phyloP scores from a whole-genome alignment of 352 stramenopile species.

The Globisporangium takayamanum region DNA sequence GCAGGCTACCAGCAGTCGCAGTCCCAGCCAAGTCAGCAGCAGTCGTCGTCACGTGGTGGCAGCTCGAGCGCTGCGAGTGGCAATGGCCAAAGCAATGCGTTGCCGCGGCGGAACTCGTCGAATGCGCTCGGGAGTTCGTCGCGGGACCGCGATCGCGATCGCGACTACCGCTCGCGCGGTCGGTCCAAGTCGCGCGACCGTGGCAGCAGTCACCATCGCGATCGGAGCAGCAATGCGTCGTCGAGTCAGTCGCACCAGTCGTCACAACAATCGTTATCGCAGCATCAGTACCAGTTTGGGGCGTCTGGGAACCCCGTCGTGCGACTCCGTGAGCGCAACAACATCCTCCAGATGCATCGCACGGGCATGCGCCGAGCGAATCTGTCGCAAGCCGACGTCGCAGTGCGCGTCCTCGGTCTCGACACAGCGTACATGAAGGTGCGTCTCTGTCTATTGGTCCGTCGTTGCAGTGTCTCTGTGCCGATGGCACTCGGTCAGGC shows the following conservation, averaged over 20 bases:
- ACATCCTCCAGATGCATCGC: slow-evolving; percentile 74
- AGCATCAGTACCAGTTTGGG: slow-evolving; percentile 32
- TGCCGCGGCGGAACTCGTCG: slow-evolving; percentile 48
- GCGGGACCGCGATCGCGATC: slow-evolving; percentile 1
- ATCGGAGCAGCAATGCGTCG: slow-evolving; percentile 11
- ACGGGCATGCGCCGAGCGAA: slow-evolving; percentile 38
- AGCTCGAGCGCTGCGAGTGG: slow-evolving; percentile 1
- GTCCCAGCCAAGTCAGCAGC: slow-evolving; percentile 13
- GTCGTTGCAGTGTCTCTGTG: too few species aligned
- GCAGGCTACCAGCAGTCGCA: slow-evolving; percentile 13
- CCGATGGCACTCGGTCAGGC: too few species aligned
- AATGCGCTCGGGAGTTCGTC: slow-evolving; percentile 17
- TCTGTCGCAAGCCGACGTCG: slow-evolving; percentile 41
- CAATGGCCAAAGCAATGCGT: slow-evolving; percentile 9
- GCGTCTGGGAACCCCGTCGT: slow-evolving; percentile 41
- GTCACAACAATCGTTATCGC: neutral
- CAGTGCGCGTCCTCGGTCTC: slow-evolving; percentile 53
- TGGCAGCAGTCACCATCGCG: slow-evolving; percentile 10
- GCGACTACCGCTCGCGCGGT: slow-evolving; percentile 1
- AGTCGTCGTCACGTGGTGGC: neutral
- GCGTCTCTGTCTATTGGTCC: neutral
- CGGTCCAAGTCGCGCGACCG: slow-evolving; percentile 2
- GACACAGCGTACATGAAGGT: slow-evolving; percentile 76
- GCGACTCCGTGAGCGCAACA: slow-evolving; percentile 58
- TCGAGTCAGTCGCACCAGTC: slow-evolving; percentile 4